Evolutionary conservation across 2,329 filamentous ascomycete species (phyloP).

Genomic region (Cephalotrichum gorgonifer): DNA sequence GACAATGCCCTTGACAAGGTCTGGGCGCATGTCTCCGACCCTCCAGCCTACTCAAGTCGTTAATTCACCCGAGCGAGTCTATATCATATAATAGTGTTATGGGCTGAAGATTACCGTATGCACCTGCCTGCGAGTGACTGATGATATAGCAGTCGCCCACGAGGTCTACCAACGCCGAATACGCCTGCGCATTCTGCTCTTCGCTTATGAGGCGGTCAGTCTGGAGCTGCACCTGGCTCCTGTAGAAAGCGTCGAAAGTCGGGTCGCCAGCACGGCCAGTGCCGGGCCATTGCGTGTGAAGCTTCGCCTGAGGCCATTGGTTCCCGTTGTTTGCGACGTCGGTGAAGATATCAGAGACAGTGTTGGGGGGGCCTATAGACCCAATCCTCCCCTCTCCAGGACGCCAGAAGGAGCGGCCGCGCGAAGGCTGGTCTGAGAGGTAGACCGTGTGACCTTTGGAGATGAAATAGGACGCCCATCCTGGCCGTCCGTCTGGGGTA

Average conservation of each 20-base stretch:
- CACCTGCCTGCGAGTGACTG: slow-evolving; percentile 35
- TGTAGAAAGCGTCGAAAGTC: slow-evolving; percentile 30
- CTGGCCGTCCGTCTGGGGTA: slow-evolving; percentile 33
- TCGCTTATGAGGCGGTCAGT: slow-evolving; percentile 20
- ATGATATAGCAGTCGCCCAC: slow-evolving; percentile 29
- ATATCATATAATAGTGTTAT: background rate
- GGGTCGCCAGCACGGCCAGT: slow-evolving; percentile 25
- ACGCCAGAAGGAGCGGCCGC: slow-evolving; percentile 31
- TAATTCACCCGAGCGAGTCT: background rate
- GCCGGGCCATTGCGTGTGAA: slow-evolving; percentile 33
- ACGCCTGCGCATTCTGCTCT: slow-evolving; percentile 24
- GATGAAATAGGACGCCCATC: slow-evolving; percentile 38
- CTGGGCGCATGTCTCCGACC: slow-evolving; percentile 26
- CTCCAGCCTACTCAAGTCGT: background rate
- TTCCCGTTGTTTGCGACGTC: slow-evolving; percentile 17
- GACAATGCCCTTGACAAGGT: slow-evolving; percentile 28
- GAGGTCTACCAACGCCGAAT: slow-evolving; percentile 29
- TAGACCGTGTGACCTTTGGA: slow-evolving; percentile 34
- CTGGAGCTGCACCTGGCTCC: slow-evolving; percentile 26
- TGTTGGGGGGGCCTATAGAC: slow-evolving; percentile 20
- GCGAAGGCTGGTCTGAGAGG: slow-evolving; percentile 33
- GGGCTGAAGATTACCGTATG: slow-evolving; percentile 25
- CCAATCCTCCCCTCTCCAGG: slow-evolving; percentile 17
- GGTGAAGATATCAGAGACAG: slow-evolving; percentile 26
- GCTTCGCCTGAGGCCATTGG: slow-evolving; percentile 26